Evolutionary conservation across 495 filamentous ascomycete species (phyloP).

Genomic region (Aspergillus sclerotiicarbonarius): DNA sequence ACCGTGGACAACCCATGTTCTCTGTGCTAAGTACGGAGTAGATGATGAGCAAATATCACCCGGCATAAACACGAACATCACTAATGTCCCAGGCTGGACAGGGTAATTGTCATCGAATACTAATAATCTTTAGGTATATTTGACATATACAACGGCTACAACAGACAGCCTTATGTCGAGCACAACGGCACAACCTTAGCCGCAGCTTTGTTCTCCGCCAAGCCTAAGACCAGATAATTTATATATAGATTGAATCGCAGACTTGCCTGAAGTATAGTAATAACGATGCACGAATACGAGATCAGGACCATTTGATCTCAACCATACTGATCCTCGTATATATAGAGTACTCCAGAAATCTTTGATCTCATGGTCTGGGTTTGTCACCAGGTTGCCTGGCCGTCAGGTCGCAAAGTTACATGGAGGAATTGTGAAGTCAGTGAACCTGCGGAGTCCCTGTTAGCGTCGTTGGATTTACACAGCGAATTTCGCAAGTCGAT

Average conservation of each 20-base stretch:
- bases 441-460: background rate
- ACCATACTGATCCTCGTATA: too few species aligned
- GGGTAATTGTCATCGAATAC: background rate
- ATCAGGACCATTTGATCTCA: too few species aligned
- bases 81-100: background rate
- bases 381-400: background rate
- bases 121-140: background rate
- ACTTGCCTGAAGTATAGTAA: too few species aligned
- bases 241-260: too few species aligned
- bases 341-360: too few species aligned
- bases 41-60: background rate
- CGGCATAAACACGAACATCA: background rate
- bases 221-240: too few species aligned
- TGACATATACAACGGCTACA: background rate
- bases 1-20: constrained; percentile 1
- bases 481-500: background rate
- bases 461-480: background rate
- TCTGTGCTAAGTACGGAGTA: background rate
- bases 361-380: too few species aligned
- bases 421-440: background rate
- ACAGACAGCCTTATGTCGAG: too few species aligned
- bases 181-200: too few species aligned
- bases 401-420: background rate
- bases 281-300: too few species aligned
- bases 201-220: too few species aligned